These are phyloP conservation scores for Xylaria sp. DNA, from an alignment of 2,329 filamentous ascomycete species.

Conservation along the genomic window DNA sequence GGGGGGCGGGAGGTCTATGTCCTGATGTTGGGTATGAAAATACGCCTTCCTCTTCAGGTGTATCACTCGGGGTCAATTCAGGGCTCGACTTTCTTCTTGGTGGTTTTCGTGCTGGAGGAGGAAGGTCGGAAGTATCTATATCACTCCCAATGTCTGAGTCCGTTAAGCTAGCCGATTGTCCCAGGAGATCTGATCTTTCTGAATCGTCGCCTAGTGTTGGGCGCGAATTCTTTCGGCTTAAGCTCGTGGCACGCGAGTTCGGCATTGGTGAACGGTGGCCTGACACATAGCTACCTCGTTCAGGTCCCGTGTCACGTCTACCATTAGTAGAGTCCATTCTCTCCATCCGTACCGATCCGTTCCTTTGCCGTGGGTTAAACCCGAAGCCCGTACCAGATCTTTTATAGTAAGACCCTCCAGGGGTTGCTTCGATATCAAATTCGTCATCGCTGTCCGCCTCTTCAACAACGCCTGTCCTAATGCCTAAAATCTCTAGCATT, in stretches of 20 bases:
- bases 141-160: conserved; percentile 72
- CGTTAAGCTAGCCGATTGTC: conserved; percentile 56
- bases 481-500: conserved; percentile 98
- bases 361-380: conserved; percentile 73
- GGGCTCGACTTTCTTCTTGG: conserved; percentile 55
- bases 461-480: conserved; percentile 93
- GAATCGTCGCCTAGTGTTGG: conserved; percentile 55
- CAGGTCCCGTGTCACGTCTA: conserved; percentile 44
- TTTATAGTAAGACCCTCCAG: conserved; percentile 80
- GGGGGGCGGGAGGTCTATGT: conserved; percentile 52
- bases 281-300: conserved; percentile 62
- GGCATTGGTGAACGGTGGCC: conserved; percentile 61
- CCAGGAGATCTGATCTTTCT: conserved; percentile 68
- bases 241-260: conserved; percentile 56
- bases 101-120: conserved; percentile 65
- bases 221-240: conserved; percentile 64
- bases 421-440: conserved; percentile 89
- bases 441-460: conserved; percentile 98
- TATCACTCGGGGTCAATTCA: conserved; percentile 48
- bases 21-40: conserved; percentile 52
- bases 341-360: conserved; percentile 69
- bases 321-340: conserved; percentile 56
- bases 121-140: conserved; percentile 73
- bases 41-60: conserved; percentile 48
- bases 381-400: conserved; percentile 81